Evolutionary conservation across 192 early-diverging fungal genomes (phyloP).

Genomic region (Rhizoclosmatium sp.): DNA sequence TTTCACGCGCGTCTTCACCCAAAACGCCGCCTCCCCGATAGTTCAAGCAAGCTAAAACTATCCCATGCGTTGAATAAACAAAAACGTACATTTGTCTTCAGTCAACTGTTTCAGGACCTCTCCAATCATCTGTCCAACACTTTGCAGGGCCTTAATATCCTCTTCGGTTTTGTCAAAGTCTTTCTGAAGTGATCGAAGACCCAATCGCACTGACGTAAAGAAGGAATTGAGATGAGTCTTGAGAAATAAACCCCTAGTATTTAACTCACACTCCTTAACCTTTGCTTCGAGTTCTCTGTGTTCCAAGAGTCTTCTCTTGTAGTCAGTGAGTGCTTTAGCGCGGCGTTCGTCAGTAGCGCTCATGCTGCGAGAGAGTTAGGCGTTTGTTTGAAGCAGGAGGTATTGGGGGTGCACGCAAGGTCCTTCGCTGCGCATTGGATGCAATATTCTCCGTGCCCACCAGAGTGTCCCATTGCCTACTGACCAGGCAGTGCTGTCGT

Average conservation of each 20-base stretch:
- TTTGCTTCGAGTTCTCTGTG: constrained; percentile 96
- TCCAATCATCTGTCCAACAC: constrained; percentile 98
- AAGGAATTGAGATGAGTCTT: background rate
- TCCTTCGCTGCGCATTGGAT: too few relatives aligned
- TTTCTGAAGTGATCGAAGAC: constrained; percentile 84
- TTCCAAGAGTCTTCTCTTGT: constrained; percentile 88
- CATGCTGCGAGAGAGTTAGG: constrained; percentile 7
- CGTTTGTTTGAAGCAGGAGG: background rate
- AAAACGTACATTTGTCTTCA: constrained; percentile 87
- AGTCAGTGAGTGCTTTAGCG: constrained; percentile 80
- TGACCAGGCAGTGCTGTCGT: too few relatives aligned
- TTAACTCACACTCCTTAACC: constrained; percentile 82
- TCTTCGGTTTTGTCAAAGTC: constrained; percentile 97
- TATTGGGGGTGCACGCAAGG: too few relatives aligned
- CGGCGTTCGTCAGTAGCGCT: constrained; percentile 67
- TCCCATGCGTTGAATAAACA: background rate
- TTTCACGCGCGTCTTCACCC: background rate
- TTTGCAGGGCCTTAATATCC: constrained; percentile 97
- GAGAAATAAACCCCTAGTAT: background rate
- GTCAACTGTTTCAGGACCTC: constrained; percentile 98
- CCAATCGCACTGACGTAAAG: constrained; percentile 75
- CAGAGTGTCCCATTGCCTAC: too few relatives aligned
- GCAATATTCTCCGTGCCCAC: too few relatives aligned
- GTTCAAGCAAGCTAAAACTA: background rate
- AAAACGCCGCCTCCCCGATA: background rate